These are phyloP conservation scores for Agaricales sp. DNA, from an alignment of 1,284 basidiomycete genomes.

Conservation along the genomic window DNA sequence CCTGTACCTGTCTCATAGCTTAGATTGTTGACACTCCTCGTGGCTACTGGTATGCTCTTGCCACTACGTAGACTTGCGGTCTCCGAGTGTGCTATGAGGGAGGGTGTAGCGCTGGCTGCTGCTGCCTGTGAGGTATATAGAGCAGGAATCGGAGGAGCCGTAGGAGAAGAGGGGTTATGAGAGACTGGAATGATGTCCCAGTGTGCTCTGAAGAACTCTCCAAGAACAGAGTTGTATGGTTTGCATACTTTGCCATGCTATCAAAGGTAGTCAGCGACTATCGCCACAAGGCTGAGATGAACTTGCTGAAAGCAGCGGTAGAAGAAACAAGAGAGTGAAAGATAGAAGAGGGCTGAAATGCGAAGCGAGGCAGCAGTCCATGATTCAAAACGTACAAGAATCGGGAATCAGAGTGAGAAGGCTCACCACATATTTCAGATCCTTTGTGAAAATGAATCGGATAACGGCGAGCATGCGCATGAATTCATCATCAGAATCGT, in stretches of 20 bases:
- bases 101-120: constrained; percentile 16
- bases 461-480: constrained; percentile 89
- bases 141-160: constrained; percentile 34
- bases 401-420: too few relatives aligned
- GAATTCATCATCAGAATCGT: constrained; percentile 83
- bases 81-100: constrained; percentile 18
- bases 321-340: constrained; percentile 1
- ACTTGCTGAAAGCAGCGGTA: too few relatives aligned
- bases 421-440: constrained; percentile 87
- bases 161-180: constrained; percentile 39
- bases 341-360: constrained; percentile 5
- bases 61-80: constrained; percentile 8
- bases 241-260: constrained; percentile 89
- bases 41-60: background rate
- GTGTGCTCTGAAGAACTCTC: constrained; percentile 86
- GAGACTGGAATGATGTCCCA: constrained; percentile 67
- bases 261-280: constrained; percentile 2
- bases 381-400: background rate
- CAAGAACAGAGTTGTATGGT: constrained; percentile 91
- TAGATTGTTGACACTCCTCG: constrained; percentile 12
- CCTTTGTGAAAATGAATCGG: constrained; percentile 87
- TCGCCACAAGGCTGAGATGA: too few relatives aligned
- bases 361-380: constrained; percentile 3
- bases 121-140: constrained; percentile 28
- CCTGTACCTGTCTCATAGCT: constrained; percentile 44